A percentile compares a stretch with the other conserved stretches of the same genome.
phyloP scores from a whole-genome alignment of 495 filamentous ascomycete species.

The Pyrenopolyporus hunteri region DNA sequence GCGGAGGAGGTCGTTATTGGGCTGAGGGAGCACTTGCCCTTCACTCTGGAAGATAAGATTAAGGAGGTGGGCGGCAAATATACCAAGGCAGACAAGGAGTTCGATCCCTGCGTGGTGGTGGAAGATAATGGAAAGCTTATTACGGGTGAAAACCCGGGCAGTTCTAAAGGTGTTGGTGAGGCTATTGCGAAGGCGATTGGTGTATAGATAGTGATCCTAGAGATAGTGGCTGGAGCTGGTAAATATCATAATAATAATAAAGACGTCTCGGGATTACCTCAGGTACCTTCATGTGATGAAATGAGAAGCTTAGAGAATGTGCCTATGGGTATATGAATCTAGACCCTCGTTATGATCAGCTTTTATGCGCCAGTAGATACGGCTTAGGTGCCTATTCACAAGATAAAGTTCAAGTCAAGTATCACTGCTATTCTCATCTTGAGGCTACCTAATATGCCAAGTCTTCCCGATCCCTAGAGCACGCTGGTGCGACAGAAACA shows the following conservation, averaged over 20 bases:
- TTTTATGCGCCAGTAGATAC: no score
- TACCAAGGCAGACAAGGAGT: conserved; percentile 64
- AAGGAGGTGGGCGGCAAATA: conserved; percentile 56
- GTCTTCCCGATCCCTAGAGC: not conserved
- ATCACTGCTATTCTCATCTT: not conserved
- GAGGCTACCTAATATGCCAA: not conserved
- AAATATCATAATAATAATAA: no score
- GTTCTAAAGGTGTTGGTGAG: conserved; percentile 64
- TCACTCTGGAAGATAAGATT: conserved; percentile 67
- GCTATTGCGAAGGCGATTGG: conserved; percentile 47
- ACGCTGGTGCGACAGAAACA: conserved; percentile 63
- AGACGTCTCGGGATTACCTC: no score
- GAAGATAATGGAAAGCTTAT: conserved; percentile 63
- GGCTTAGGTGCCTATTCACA: not conserved
- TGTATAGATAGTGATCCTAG: not conserved
- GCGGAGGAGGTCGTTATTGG: conserved; percentile 64
- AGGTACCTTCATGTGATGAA: no score
- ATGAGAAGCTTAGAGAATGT: no score
- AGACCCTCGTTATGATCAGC: no score
- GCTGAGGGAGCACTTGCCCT: conserved; percentile 62
- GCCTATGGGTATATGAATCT: no score
- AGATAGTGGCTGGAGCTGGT: no score
- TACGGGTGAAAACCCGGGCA: conserved; percentile 78
- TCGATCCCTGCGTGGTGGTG: conserved; percentile 65
- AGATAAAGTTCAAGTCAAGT: not conserved